A percentile compares a stretch with the other conserved stretches of the same genome.
Conservation (phyloP, 2,329 filamentous ascomycete genomes). For the Aspergillus aculeatus region DNA sequence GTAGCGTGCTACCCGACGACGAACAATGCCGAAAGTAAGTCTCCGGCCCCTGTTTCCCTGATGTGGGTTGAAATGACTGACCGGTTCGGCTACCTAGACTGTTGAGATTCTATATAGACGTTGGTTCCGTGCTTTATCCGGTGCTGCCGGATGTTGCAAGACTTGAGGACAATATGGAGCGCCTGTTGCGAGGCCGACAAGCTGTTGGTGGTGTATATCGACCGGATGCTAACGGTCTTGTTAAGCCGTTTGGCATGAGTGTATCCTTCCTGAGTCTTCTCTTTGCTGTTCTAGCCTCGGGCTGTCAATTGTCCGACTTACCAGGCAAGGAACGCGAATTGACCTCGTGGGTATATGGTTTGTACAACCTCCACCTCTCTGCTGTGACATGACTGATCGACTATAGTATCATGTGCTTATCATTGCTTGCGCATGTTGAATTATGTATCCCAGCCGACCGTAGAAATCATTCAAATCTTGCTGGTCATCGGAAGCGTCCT, state of each 20-base stretch:
- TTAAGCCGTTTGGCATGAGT: conserved; percentile 57
- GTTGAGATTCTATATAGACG: conserved; percentile 55
- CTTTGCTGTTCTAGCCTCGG: conserved; percentile 62
- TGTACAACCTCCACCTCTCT: conserved; percentile 21
- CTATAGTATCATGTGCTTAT: conserved; percentile 60
- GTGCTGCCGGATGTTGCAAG: conserved; percentile 53
- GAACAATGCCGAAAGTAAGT: conserved; percentile 46
- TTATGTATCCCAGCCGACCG: conserved; percentile 60
- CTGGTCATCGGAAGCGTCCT: conserved; percentile 63
- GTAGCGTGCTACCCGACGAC: conserved; percentile 56
- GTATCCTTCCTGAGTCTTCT: conserved; percentile 60
- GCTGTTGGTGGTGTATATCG: conserved; percentile 43
- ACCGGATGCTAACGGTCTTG: conserved; percentile 47
- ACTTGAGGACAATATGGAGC: conserved; percentile 52
- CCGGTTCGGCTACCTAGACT: conserved; percentile 37
- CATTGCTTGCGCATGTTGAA: conserved; percentile 64
- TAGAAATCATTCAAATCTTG: conserved; percentile 62
- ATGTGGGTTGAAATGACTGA: background rate
- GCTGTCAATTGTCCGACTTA: conserved; percentile 59
- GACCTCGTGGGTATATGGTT: conserved; percentile 63
- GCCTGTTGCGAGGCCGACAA: conserved; percentile 52
- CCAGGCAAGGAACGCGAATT: conserved; percentile 59
- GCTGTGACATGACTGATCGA: conserved; percentile 20
- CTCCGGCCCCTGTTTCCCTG: background rate
- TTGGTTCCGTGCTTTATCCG: conserved; percentile 58